A percentile compares a stretch with the other conserved stretches of the same genome.
Evolutionary conservation across 106 monocot genomes (phyloP).

Genomic region (Dioscorea dumetorum): DNA sequence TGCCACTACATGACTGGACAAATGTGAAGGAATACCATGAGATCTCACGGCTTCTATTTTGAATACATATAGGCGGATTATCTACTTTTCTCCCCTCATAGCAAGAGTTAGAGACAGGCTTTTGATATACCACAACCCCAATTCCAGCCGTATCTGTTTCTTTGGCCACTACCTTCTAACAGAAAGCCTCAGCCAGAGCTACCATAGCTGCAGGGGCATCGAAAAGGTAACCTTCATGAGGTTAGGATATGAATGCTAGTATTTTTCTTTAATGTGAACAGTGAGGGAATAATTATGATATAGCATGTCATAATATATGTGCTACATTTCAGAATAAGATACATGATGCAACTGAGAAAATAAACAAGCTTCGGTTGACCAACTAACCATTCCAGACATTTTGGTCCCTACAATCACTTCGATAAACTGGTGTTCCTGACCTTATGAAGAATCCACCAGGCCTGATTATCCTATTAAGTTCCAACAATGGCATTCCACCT

Average conservation of each 20-base stretch:
- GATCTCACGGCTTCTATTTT: conserved; percentile 18
- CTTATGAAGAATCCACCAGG: conserved; percentile 87
- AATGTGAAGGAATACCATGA: conserved; percentile 52
- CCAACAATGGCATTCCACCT: conserved; percentile 90
- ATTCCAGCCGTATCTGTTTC: conserved; percentile 60
- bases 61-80: conserved; percentile 51
- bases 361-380: conserved; percentile 11
- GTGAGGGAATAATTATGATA: too few species aligned
- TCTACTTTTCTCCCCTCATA: conserved; percentile 46
- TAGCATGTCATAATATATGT: too few species aligned
- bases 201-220: conserved; percentile 74
- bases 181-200: conserved; percentile 59
- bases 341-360: too few species aligned
- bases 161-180: conserved; percentile 80
- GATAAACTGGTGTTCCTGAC: conserved; percentile 99
- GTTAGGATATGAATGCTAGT: too few species aligned
- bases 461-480: conserved; percentile 85
- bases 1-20: not conserved
- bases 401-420: conserved; percentile 50
- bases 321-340: not conserved
- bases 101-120: conserved; percentile 76
- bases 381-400: conserved; percentile 83
- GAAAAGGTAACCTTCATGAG: not conserved
- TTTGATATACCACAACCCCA: conserved; percentile 86
- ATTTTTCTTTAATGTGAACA: too few species aligned